Evolutionary conservation across 2,329 filamentous ascomycete species (phyloP), one percentile per base, ranked within the genome.

Genomic region (Paecilomyces sp.): DNA sequence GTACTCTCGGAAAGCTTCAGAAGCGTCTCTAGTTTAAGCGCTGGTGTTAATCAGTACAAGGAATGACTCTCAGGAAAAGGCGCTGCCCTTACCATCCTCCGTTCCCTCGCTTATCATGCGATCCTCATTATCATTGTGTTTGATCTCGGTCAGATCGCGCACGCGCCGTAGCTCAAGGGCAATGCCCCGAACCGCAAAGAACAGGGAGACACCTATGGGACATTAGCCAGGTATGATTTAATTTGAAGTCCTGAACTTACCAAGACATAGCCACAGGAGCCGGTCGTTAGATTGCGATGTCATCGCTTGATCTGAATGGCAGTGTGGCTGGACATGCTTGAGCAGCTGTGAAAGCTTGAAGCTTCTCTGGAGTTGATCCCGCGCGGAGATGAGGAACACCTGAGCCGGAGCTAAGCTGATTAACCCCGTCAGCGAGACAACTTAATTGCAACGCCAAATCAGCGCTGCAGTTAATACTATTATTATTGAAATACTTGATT

Each of bases 61-160:
- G 5, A 2, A 12, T 7, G n/a, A 18, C 8, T 52, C 28, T 33
- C 36, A 54, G 22, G 9, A 11, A 1, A 28, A 2, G 56, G 22
- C 51, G 15, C n/a, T 33, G 11, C 28, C 28, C 60, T 31, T 66
- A 77, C 77, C 83, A 68, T 91, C 88, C 68, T 92, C 88, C 1
- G 88, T 90, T 25, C 88, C 85, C 71, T 91, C 87, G 13, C 86
- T 89, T 64, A 91, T 89, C 70, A 90, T 89, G 65, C 88, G 84
- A 56, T 88, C 84, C 70, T 88, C 87, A 36, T 85, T 85, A 61
- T 86, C 83, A 41, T 79, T 70, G 36, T 85, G 82, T 61, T 85
- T 85, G 68, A 94, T 84, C 72, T 87, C 82, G 63, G 88, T 76
- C 63, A 77, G 65, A 57, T 74, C 69, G 56, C 70, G 70, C 28